Conservation (phyloP, 2,329 filamentous ascomycete species). For the Sporothrix luriei region DNA sequence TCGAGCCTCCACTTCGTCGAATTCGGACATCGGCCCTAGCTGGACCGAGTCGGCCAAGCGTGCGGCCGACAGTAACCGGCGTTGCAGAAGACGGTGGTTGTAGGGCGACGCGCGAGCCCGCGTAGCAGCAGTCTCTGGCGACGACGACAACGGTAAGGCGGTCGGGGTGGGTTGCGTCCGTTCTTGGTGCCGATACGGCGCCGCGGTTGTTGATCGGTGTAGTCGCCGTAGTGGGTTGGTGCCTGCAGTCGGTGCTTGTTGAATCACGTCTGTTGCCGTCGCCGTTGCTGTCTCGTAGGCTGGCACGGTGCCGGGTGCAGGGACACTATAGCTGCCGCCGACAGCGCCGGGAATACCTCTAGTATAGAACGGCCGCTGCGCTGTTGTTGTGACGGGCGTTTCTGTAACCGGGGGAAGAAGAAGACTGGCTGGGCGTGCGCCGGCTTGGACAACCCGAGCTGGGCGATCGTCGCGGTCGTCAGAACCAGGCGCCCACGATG, state of each 20-base stretch:
- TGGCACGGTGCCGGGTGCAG: constrained; percentile 6
- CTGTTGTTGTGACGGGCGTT: constrained; percentile 8
- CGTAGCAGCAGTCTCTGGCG: not conserved
- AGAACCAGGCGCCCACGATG: not conserved
- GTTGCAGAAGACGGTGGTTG: constrained; percentile 30
- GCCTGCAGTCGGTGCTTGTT: not conserved
- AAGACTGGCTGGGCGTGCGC: constrained; percentile 9
- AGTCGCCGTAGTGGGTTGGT: constrained; percentile 25
- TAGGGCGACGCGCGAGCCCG: constrained; percentile 9
- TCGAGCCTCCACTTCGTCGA: constrained; percentile 35
- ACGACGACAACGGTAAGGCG: constrained; percentile 15
- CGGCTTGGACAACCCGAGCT: not conserved
- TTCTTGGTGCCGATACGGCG: not conserved
- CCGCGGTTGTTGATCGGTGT: constrained; percentile 25
- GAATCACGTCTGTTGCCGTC: not conserved
- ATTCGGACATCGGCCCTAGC: constrained; percentile 38
- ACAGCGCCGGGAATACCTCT: not conserved
- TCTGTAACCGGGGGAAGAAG: constrained; percentile 30
- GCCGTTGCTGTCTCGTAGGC: not conserved
- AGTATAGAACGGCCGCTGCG: not conserved
- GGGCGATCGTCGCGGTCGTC: not conserved
- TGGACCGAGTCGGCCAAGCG: constrained; percentile 37
- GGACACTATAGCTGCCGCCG: constrained; percentile 30
- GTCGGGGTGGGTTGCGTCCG: constrained; percentile 5
- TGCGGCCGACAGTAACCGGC: constrained; percentile 35